These are phyloP conservation scores for Apiotrichum gamsii DNA, from an alignment of 1,284 basidiomycete species.

Conservation along the genomic window DNA sequence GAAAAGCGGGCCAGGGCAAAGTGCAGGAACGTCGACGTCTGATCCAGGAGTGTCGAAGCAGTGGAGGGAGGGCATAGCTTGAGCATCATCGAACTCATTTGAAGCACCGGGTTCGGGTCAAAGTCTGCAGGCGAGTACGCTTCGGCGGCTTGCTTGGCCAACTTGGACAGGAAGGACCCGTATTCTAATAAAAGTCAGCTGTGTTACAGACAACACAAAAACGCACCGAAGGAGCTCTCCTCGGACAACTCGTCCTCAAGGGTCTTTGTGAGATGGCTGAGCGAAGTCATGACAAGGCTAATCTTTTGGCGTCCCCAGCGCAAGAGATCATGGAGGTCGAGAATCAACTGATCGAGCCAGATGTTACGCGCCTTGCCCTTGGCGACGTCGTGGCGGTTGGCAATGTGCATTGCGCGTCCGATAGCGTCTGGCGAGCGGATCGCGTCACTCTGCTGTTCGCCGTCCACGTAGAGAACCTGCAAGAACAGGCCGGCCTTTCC, in stretches of 20 bases:
- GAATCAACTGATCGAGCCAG: slow-evolving; percentile 17
- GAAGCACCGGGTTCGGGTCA: slow-evolving; percentile 31
- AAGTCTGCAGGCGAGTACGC: slow-evolving; percentile 25
- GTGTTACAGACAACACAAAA: neutral
- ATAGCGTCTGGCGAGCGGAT: neutral
- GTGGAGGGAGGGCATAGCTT: slow-evolving; percentile 9
- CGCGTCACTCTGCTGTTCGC: neutral
- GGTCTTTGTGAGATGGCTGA: slow-evolving; percentile 14
- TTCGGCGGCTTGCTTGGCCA: slow-evolving; percentile 33
- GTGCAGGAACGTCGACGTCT: slow-evolving; percentile 31
- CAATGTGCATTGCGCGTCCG: slow-evolving; percentile 7
- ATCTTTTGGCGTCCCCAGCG: slow-evolving; percentile 23
- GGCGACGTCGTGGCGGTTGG: neutral
- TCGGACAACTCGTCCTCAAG: slow-evolving; percentile 21
- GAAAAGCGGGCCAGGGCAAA: slow-evolving; percentile 23
- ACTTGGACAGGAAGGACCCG: slow-evolving; percentile 28
- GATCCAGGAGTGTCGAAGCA: slow-evolving; percentile 24
- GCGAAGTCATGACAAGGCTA: slow-evolving; percentile 22
- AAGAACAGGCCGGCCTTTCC: slow-evolving; percentile 31
- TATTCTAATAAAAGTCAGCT: too few species aligned
- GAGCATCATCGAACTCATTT: slow-evolving; percentile 15
- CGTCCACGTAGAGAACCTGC: slow-evolving; percentile 23
- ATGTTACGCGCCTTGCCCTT: slow-evolving; percentile 2
- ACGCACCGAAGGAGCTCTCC: slow-evolving; percentile 25
- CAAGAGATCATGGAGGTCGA: slow-evolving; percentile 24